These are phyloP conservation scores for Quercus parvula DNA, from an alignment of 306 rosid genomes.

Conservation along the genomic window DNA sequence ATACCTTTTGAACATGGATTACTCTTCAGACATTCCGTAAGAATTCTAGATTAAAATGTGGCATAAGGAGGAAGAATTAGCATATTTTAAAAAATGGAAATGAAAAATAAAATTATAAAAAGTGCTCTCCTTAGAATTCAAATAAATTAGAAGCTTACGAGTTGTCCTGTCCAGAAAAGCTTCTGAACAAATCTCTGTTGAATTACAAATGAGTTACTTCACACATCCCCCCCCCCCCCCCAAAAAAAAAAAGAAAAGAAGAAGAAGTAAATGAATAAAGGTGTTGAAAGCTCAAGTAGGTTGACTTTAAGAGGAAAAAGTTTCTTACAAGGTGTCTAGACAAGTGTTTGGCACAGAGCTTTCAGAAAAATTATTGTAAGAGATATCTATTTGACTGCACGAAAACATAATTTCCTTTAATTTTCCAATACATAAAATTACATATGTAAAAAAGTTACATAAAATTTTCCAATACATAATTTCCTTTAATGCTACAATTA, in stretches of 20 bases:
- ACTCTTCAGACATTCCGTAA: too few species aligned
- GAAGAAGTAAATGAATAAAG: background rate
- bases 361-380: conserved; percentile 20
- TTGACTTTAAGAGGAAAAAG: background rate
- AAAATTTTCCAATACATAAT: background rate
- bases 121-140: background rate
- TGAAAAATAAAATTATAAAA: background rate
- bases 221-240: too few species aligned
- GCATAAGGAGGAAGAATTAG: too few species aligned
- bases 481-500: too few species aligned
- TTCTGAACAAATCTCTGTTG: conserved; percentile 28
- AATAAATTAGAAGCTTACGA: conserved; percentile 11
- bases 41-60: too few species aligned
- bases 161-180: conserved; percentile 4
- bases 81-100: background rate
- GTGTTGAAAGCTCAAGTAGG: background rate
- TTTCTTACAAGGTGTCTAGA: conserved; percentile 5
- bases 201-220: background rate
- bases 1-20: too few species aligned
- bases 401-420: background rate
- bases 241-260: background rate
- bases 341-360: background rate
- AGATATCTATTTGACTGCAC: conserved; percentile 16
- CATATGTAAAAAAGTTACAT: background rate
- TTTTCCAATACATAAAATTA: background rate